Base-by-base conservation (phyloP, 2,329 filamentous ascomycete species). In the Penicillium nordicum region DNA sequence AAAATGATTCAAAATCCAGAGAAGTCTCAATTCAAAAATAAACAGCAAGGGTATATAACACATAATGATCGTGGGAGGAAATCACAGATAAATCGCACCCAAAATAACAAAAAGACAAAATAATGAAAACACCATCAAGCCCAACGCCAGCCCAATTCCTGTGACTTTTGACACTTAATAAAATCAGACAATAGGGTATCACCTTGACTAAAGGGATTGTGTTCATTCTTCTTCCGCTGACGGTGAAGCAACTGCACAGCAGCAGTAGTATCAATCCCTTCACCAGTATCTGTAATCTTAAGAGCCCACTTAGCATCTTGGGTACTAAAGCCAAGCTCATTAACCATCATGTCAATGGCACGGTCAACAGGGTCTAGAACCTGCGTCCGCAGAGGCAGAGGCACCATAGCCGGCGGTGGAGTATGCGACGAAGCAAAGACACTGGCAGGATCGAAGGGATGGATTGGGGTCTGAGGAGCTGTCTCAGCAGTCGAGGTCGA, bases 281-380 rank as follows among this genome's bases (percentile, higher is more conserved):
- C 81, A 0, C 84, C 84, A 14, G 78, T 79, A 67, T 87, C 84
- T 5, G 84, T 87, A 62, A 80, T 78, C 40, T 79, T 78, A 18
- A 87, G 71, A 18, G 84, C 84, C 63, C 80, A 78, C 56, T 80
- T 79, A 8, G 83, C 84, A 59, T 84, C 77, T 18, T 78, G 76
- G 16, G 79, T 72, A 8, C 76, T 76, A 61, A 87, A 87, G 0
- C 84, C 84, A 68, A 87, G 82, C 36, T 84, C 80, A 5, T 71
- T 62, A 11, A 85, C 81, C 54, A 87, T 81, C 41, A 78, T 74
- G 45, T 76, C 72, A 18, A 87, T 79, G 0, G 84, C 84, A 44
- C 77, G 75, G 46, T 85, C 83, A 14, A 80, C 80, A 0, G 83
- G 82, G 50, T 84, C 81, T 37, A 79, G 61, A 67, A 81, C 60